These are phyloP conservation scores for Yamadazyma triangularis DNA, from an alignment of 1,139 yeast genomes.

Conservation along the genomic window DNA sequence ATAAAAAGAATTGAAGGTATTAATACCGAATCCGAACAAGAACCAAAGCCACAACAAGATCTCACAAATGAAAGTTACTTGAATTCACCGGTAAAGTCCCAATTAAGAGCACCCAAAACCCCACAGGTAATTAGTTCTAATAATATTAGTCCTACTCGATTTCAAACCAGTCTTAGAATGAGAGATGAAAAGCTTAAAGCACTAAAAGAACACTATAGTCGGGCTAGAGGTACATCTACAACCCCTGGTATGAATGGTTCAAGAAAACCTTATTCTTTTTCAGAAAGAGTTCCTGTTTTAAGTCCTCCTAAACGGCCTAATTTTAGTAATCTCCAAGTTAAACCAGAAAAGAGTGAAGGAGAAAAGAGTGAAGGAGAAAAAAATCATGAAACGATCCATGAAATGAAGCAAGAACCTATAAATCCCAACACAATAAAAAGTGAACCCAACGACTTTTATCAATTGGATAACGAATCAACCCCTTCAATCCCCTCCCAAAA, in stretches of 20 bases:
- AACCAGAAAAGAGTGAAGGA: constrained; percentile 2
- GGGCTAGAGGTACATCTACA: constrained; percentile 11
- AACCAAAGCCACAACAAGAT: constrained; percentile 3
- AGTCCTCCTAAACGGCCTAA: constrained; percentile 1
- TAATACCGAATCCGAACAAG: no score
- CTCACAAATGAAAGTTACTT: constrained; percentile 27
- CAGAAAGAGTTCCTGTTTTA: no score
- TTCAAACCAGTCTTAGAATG: constrained; percentile 36
- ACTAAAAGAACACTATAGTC: constrained; percentile 30
- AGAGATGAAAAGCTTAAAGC: constrained; percentile 32
- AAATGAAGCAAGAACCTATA: neutral
- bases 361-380: constrained; percentile 5
- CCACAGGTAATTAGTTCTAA: constrained; percentile 18
- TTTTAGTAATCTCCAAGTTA: constrained; percentile 1
- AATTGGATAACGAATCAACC: neutral
- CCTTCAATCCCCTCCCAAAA: no score
- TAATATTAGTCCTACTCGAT: constrained; percentile 33
- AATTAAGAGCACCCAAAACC: constrained; percentile 13
- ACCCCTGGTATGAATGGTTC: neutral
- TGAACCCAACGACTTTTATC: constrained; percentile 1
- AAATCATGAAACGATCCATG: neutral
- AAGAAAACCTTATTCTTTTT: no score
- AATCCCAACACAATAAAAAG: no score
- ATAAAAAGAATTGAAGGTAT: constrained; percentile 12
- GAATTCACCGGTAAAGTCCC: constrained; percentile 29